phyloP scores from a whole-genome alignment of 1,284 basidiomycete genomes.

The Golubevia sp. region DNA sequence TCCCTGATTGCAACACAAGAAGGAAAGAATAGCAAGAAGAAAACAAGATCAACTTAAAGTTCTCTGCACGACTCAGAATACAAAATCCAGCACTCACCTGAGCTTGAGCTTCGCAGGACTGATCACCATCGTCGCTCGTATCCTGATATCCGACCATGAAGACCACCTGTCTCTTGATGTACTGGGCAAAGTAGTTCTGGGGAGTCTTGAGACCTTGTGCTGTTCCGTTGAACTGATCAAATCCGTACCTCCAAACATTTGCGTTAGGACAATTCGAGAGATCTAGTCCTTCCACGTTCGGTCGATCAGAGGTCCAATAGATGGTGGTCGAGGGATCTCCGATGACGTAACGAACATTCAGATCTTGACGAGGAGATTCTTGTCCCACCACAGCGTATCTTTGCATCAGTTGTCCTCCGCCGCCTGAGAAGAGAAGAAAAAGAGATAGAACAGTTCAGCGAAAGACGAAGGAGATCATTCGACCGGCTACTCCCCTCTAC shows the following conservation, averaged over 20 bases:
- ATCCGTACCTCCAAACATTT: constrained; percentile 57
- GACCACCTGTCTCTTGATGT: constrained; percentile 43
- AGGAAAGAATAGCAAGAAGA: neutral
- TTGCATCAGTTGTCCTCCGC: constrained; percentile 54
- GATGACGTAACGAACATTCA: constrained; percentile 42
- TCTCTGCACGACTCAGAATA: too few species aligned
- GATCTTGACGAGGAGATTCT: constrained; percentile 10
- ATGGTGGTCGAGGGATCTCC: constrained; percentile 44
- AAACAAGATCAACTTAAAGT: too few species aligned
- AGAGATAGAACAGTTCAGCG: too few species aligned
- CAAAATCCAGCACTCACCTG: too few species aligned
- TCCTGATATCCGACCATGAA: constrained; percentile 51
- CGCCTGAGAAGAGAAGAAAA: constrained; percentile 10
- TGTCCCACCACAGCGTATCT: constrained; percentile 48
- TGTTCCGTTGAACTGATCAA: constrained; percentile 15
- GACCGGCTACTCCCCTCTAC: too few species aligned
- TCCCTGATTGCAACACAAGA: constrained; percentile 30
- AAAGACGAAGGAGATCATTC: too few species aligned
- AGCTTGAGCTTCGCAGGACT: constrained; percentile 47
- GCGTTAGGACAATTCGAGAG: constrained; percentile 24
- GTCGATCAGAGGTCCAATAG: constrained; percentile 48
- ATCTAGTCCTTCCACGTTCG: too few species aligned
- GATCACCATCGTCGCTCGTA: constrained; percentile 30
- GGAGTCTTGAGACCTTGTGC: constrained; percentile 15
- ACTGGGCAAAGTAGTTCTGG: constrained; percentile 39